Base-by-base conservation (phyloP, 192 early-diverging fungal species). In the Mortierella claussenii region DNA sequence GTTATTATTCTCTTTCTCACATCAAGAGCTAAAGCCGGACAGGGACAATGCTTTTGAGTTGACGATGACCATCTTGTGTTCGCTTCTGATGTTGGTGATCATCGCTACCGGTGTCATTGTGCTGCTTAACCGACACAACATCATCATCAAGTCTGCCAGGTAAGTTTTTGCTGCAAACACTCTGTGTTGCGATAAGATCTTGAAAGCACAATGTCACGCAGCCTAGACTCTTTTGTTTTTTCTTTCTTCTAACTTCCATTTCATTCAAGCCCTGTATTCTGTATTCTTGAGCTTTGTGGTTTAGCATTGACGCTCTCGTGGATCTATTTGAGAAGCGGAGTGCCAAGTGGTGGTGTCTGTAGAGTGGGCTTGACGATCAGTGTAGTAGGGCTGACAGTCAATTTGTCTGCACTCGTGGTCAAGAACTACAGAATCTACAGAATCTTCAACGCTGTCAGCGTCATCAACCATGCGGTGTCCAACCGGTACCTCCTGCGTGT, bases 371-470 rank as follows among this genome's bases (percentile, higher is more conserved):
- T 60, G 17, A 37, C 60, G 55, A 23, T 60, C 0, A 26, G 56
- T 15, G 55, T 65, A 3, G 44, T 55, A 2, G 70, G 70, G 4
- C 32, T 74, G 12, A 54, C 70, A 1, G 65, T 74, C 36, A 74
- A 74, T 20, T 54, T 74, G 3, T 74, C 70, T 2, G 70, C 82
- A 18, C 66, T 85, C 55, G 79, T 75, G 12, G 59, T 82, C 47
- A 86, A 86, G 53, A 82, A 82, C 27, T 83, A 81, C 63, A 55
- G 81, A 34, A 81, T 86, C 36, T 86, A 86, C 46, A 65, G 84
- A 15, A 86, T 86, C 42, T 86, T 86, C 49, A 83, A 86, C 60
- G 54, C 44, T 13, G 57, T 65, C 50, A 65, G 49, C 9, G 33
- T 66, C 20, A 45, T 44, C 6, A 75, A 75, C 44, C 70, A 65